Base-by-base conservation (phyloP, 352 stramenopile genomes). In the Phytophthora vignae region DNA sequence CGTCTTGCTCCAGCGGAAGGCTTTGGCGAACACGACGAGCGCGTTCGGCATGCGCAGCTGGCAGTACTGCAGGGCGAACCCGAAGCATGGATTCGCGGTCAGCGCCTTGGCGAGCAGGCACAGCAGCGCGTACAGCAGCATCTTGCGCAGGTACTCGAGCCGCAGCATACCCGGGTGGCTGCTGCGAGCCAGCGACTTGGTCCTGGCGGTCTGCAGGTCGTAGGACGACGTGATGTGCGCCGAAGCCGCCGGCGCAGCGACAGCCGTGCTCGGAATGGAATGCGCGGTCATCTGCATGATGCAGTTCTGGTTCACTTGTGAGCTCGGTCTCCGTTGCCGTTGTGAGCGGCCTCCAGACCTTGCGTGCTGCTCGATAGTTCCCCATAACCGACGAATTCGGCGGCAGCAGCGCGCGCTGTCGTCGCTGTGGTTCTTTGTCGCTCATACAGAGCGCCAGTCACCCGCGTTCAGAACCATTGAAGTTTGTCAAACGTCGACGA, bases 41-140 rank as follows among this genome's bases (percentile, higher is more conserved):
- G 38, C 62, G 56, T 72, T 76, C 2, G 63, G 56, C 29, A 53
- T 64, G 8, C 69, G 57, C 56, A 76, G 27, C n/a, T 72, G 69
- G 40, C 63, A 76, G 57, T 76, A 76, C 42, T 76, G 69, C 55
- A 72, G 48, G 10, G 63, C 63, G 63, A 76, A 68, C 3, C 69
- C 46, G 50, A 76, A 67, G 44, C 69, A 76, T 31, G 69, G 69
- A 33, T 67, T 76, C 1, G 69, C 69, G 25, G 56, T 12, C 42
- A 76, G 5, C 12, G 69, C 56, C 62, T 72, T 76, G 7, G 33
- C 62, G 4, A 76, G n/a, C 21, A 76, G 56, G n/a, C 55, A 76
- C 49, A 72, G 42, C 27, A 76, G 56, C 56, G 63, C 36, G 42
- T 72, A 72, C 50, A 72, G 22, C 40, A 76, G 33, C 56, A 72